These are phyloP conservation scores for Colletotrichum gloeosporioides DNA, from an alignment of 2,329 filamentous ascomycete species.

Conservation along the genomic window DNA sequence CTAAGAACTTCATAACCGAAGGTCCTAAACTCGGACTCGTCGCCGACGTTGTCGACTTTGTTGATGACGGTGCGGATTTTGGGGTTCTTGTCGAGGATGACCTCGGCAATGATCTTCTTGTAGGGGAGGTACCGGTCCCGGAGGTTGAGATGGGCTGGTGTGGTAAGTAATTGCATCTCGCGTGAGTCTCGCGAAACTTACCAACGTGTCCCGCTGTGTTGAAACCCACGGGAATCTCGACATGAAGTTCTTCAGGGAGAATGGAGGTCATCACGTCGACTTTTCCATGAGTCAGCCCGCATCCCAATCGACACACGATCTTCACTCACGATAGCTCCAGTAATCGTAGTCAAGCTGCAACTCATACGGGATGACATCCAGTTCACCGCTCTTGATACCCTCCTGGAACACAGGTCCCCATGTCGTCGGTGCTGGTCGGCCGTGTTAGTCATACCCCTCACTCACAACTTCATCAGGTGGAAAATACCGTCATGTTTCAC, in stretches of 20 bases:
- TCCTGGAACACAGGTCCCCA: slow-evolving; percentile 77
- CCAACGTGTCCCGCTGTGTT: slow-evolving; percentile 87
- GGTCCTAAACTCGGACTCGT: slow-evolving; percentile 85
- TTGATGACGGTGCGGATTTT: slow-evolving; percentile 89
- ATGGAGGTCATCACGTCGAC: slow-evolving; percentile 85
- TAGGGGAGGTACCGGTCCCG: slow-evolving; percentile 83
- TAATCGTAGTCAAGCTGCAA: slow-evolving; percentile 81
- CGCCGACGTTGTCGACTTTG: slow-evolving; percentile 89
- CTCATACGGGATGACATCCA: slow-evolving; percentile 77
- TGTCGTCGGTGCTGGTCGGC: slow-evolving; percentile 66
- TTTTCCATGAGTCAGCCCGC: slow-evolving; percentile 32
- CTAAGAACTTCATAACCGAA: slow-evolving; percentile 91
- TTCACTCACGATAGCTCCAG: slow-evolving; percentile 76
- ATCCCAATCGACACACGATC: too few species aligned
- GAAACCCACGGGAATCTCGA: slow-evolving; percentile 85
- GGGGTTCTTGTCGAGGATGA: slow-evolving; percentile 89
- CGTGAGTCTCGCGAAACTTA: slow-evolving; percentile 42
- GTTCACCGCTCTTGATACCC: slow-evolving; percentile 69
- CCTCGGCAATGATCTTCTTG: slow-evolving; percentile 83
- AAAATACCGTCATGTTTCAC: slow-evolving; percentile 58
- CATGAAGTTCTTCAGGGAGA: slow-evolving; percentile 79
- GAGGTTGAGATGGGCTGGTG: slow-evolving; percentile 84
- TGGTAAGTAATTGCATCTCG: slow-evolving; percentile 17
- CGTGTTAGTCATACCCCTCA: background rate
- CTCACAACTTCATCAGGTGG: background rate